Evolutionary conservation across 768 basidiomycete species (phyloP).

Genomic region (Hysterangium stoloniferum): DNA sequence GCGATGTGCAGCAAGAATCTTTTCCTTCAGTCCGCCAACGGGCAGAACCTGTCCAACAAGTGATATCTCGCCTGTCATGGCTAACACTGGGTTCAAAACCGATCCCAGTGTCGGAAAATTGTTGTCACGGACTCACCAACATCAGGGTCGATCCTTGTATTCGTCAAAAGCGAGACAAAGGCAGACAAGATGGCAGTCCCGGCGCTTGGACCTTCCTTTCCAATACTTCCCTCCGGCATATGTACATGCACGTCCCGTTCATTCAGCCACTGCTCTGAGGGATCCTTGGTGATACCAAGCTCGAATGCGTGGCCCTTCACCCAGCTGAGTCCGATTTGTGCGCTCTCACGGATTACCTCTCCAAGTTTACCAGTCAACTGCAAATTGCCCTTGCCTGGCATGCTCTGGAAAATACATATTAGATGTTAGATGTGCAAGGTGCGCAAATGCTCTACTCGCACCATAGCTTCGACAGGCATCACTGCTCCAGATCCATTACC

Average conservation of each 20-base stretch:
- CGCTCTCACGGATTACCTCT: constrained; percentile 94
- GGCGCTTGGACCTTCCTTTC: constrained; percentile 94
- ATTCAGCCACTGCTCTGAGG: constrained; percentile 70
- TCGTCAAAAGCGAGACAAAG: constrained; percentile 86
- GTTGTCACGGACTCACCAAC: constrained; percentile 52
- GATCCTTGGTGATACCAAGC: constrained; percentile 71
- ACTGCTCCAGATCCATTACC: constrained; percentile 96
- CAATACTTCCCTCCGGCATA: constrained; percentile 92
- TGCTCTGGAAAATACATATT: constrained; percentile 48
- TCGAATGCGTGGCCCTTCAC: constrained; percentile 86
- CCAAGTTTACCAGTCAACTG: constrained; percentile 96
- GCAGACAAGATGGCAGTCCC: constrained; percentile 91
- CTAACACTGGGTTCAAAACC: constrained; percentile 29
- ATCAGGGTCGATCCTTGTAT: constrained; percentile 75
- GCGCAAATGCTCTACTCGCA: constrained; percentile 30
- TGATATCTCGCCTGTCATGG: constrained; percentile 98
- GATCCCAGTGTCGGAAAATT: not conserved
- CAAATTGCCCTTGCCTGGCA: constrained; percentile 92
- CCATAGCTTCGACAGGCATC: constrained; percentile 95
- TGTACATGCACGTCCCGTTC: constrained; percentile 91
- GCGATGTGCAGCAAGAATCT: constrained; percentile 93
- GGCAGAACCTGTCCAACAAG: constrained; percentile 93
- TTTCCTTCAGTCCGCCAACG: constrained; percentile 93
- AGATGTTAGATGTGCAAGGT: not conserved
- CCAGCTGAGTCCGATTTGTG: constrained; percentile 91